phyloP scores from a whole-genome alignment of 257 asterid species.

The Datura wrightii region DNA sequence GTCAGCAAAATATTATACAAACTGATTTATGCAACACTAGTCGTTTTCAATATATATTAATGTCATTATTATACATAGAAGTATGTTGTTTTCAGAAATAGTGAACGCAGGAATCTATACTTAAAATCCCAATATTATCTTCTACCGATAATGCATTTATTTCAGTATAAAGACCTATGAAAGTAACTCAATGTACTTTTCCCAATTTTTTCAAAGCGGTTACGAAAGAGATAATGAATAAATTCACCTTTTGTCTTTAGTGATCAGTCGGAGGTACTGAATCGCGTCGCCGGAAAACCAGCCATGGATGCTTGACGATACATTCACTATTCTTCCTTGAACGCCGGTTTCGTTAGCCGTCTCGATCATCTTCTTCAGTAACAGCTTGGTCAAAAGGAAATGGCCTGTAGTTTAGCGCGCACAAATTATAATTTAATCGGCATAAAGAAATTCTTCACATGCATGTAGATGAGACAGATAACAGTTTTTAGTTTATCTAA shows the following conservation, averaged over 20 bases:
- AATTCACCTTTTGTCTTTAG: slow-evolving; percentile 70
- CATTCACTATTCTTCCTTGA: slow-evolving; percentile 92
- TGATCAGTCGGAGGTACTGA: slow-evolving; percentile 63
- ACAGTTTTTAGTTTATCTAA: neutral
- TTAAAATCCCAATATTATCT: neutral
- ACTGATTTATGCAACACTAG: no score
- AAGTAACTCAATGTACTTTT: neutral
- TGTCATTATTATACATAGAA: neutral
- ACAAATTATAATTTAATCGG: slow-evolving; percentile 1
- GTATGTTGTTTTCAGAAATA: neutral
- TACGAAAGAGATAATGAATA: neutral
- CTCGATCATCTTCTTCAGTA: slow-evolving; percentile 72
- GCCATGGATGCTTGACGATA: slow-evolving; percentile 81
- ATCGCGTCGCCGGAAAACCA: slow-evolving; percentile 93
- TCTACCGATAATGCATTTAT: slow-evolving; percentile 38
- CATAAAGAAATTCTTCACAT: neutral
- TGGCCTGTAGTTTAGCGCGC: slow-evolving; percentile 55
- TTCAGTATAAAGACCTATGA: slow-evolving; percentile 26
- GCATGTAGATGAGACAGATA: neutral
- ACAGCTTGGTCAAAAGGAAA: slow-evolving; percentile 76
- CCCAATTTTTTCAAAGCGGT: neutral
- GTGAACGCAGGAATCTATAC: neutral
- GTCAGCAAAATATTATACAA: neutral
- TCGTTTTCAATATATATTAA: neutral
- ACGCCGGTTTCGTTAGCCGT: slow-evolving; percentile 63